phyloP scores from a whole-genome alignment of 116 monocot species.

The Trichopus zeylanicus region DNA sequence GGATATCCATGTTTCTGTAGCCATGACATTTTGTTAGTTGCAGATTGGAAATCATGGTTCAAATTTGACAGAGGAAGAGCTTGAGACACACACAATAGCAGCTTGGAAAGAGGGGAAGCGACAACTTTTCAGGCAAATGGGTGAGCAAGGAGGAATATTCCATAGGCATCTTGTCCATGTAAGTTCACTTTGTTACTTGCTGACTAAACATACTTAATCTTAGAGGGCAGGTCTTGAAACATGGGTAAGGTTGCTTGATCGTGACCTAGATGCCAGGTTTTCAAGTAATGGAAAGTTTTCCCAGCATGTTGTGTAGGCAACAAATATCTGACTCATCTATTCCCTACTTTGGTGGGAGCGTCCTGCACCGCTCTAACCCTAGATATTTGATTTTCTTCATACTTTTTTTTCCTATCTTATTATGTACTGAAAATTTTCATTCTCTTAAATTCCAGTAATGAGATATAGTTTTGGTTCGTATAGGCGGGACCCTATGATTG shows the following conservation, averaged over 20 bases:
- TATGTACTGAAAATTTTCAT: no score
- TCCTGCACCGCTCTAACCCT: background rate
- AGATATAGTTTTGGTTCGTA: slow-evolving; percentile 7
- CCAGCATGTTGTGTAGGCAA: no score
- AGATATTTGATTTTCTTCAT: background rate
- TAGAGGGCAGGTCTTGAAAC: no score
- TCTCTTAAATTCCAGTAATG: no score
- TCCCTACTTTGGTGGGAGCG: no score
- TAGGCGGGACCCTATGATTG: slow-evolving; percentile 85
- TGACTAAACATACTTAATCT: no score
- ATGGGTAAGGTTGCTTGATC: no score
- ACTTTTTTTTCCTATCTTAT: background rate
- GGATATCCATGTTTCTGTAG: background rate
- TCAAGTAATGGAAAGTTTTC: no score
- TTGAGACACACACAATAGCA: slow-evolving; percentile 95
- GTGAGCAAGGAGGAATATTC: slow-evolving; percentile 42
- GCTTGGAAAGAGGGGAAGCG: slow-evolving; percentile 94
- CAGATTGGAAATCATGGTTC: slow-evolving; percentile 93
- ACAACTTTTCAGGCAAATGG: slow-evolving; percentile 35
- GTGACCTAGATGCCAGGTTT: no score
- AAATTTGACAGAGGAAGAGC: slow-evolving; percentile 92
- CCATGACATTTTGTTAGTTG: slow-evolving; percentile 15
- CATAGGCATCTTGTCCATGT: slow-evolving; percentile 60
- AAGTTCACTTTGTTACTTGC: slow-evolving; percentile 14
- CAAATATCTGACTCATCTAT: no score